phyloP scores from a whole-genome alignment of 1,284 basidiomycete genomes.

The Puccinia novopanici region DNA sequence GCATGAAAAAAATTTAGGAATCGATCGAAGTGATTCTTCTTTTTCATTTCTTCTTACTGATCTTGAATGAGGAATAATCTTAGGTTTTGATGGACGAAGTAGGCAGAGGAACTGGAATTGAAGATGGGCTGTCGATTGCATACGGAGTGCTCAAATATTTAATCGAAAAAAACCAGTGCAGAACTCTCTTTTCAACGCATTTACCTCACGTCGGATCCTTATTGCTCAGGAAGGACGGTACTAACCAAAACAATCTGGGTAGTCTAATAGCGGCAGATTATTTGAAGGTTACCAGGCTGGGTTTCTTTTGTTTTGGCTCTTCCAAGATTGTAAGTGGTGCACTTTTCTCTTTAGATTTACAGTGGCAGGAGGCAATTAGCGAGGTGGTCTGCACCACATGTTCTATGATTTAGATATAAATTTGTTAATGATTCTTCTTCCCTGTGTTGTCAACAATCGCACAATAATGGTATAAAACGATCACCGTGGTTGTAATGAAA shows the following conservation, averaged over 20 bases:
- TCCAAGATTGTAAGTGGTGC: constrained; percentile 63
- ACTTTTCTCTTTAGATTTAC: constrained; percentile 64
- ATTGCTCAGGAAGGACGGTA: constrained; percentile 54
- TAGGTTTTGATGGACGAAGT: constrained; percentile 98
- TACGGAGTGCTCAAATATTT: constrained; percentile 86
- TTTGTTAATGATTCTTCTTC: background rate
- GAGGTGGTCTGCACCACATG: background rate
- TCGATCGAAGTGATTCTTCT: background rate
- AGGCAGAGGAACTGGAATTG: constrained; percentile 87
- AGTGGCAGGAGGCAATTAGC: background rate
- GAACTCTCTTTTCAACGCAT: constrained; percentile 91
- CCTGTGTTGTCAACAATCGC: background rate
- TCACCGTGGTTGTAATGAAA: background rate
- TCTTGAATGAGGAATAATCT: background rate
- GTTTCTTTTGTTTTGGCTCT: constrained; percentile 40
- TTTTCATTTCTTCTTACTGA: background rate
- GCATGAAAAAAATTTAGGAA: background rate
- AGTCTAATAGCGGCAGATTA: constrained; percentile 53
- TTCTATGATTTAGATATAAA: background rate
- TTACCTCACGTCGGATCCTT: constrained; percentile 90
- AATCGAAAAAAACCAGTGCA: constrained; percentile 71
- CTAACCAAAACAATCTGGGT: constrained; percentile 55
- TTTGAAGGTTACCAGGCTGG: constrained; percentile 27
- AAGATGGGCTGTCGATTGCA: constrained; percentile 88
- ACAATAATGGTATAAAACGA: background rate